Conservation (phyloP, 768 basidiomycete genomes). For the Naematelia encephala region DNA sequence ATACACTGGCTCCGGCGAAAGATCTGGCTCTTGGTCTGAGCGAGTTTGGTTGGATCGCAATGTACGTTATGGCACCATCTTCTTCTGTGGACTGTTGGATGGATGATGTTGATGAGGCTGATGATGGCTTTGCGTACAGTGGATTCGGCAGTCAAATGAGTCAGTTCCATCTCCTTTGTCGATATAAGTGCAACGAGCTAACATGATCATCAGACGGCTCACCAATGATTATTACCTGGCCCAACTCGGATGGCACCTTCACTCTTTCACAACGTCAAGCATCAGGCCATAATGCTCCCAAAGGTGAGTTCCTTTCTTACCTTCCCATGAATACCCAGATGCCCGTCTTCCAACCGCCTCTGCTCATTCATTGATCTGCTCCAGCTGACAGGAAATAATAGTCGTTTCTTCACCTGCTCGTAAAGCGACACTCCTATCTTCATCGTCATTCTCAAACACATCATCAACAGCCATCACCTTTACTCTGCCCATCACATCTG, state of each 20-base stretch:
- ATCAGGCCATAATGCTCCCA: slow-evolving; percentile 59
- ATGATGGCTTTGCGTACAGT: slow-evolving; percentile 6
- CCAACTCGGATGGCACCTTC: slow-evolving; percentile 60
- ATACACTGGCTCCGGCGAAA: slow-evolving; percentile 23
- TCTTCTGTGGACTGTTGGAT: no score
- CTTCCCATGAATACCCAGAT: background rate
- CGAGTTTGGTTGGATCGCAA: slow-evolving; percentile 37
- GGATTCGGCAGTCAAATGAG: slow-evolving; percentile 34
- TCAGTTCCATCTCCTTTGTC: slow-evolving; percentile 7
- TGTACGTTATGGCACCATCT: slow-evolving; percentile 26
- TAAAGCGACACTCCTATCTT: slow-evolving; percentile 58
- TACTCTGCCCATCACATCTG: slow-evolving; percentile 29
- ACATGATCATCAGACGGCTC: slow-evolving; percentile 16
- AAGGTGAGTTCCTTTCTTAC: slow-evolving; percentile 56
- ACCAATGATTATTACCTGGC: slow-evolving; percentile 71
- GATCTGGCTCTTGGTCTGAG: slow-evolving; percentile 4
- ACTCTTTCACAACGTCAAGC: slow-evolving; percentile 67
- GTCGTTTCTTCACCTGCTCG: slow-evolving; percentile 55
- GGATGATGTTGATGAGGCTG: no score
- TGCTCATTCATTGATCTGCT: background rate
- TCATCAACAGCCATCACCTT: slow-evolving; percentile 32
- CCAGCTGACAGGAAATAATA: slow-evolving; percentile 5
- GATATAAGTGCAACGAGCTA: background rate
- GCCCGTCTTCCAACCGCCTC: background rate
- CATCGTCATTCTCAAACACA: slow-evolving; percentile 41